Base-by-base conservation (phyloP, 2,329 filamentous ascomycete species). In the Aspergillus viridinutans region DNA sequence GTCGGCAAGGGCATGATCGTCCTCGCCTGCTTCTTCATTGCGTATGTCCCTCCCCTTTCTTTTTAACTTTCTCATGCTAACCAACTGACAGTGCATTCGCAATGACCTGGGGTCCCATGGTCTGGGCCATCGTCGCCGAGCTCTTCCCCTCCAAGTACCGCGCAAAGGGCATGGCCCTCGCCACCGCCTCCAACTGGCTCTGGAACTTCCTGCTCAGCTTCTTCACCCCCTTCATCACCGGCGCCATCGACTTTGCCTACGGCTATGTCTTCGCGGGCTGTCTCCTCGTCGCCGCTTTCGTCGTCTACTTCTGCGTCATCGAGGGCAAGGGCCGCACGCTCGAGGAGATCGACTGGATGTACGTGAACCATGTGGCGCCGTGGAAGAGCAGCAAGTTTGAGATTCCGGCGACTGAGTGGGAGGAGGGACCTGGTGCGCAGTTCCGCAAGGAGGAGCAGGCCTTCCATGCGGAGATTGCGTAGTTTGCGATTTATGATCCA, bases 311-410 rank as follows among this genome's bases (percentile, higher is more conserved):
- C 70, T 89, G 89, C 66, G 81, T 91, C 12, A 84, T 88, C 49
- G 89, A 92, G 65, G 85, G 83, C 32, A 85, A 87, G 64, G 87
- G 86, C 25, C 81, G 87, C 3, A 85, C 83, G 0, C 75, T 91
- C 2, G 89, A 91, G 71, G 87, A 91, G 67, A 89, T 91, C 53
- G 89, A 92, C 62, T 86, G 83, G 17, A 88, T 88, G 85, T 90
- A 90, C 60, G 78, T 88, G 7, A 79, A 86, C 60, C 74, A 74
- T 9, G 83, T 89, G 4, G 81, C 75, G 60, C 85, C 86, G 0
- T 82, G 81, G 72, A 78, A 82, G 72, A 86, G 84, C 64, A 73
- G 77, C 47, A 77, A 82, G 58, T 87, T 56, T 50, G 58, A 38
- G 32, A 38, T 38, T 7, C 32, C 32, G 32, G 1, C 2, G 14